phyloP scores from a whole-genome alignment of 352 stramenopile species.

The Globisporangium irregulare region DNA sequence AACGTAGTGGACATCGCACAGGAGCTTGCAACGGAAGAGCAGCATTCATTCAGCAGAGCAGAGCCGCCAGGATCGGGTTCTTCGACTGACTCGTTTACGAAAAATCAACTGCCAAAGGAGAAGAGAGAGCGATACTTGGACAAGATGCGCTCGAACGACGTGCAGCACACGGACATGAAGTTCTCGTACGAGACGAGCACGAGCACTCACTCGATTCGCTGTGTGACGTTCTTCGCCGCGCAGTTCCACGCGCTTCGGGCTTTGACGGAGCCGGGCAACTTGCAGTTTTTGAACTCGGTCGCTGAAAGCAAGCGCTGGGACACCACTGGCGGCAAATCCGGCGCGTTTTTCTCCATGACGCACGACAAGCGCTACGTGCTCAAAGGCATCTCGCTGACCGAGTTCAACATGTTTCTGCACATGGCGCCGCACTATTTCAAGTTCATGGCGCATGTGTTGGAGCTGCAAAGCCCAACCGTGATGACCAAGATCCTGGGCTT shows the following conservation, averaged over 20 bases:
- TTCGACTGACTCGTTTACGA: conserved; percentile 7
- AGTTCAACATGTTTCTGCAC: conserved; percentile 91
- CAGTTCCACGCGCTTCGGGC: conserved; percentile 81
- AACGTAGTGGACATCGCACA: conserved; percentile 46
- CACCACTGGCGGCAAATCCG: conserved; percentile 79
- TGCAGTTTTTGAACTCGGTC: conserved; percentile 81
- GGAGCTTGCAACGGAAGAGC: conserved; percentile 30
- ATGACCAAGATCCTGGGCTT: conserved; percentile 86
- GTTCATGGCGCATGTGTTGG: conserved; percentile 71
- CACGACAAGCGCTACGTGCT: conserved; percentile 84
- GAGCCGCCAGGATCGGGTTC: neutral
- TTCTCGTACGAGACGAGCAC: conserved; percentile 55
- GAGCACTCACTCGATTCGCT: conserved; percentile 60
- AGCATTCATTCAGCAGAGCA: conserved; percentile 9
- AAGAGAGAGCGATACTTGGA: conserved; percentile 59
- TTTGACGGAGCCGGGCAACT: conserved; percentile 60
- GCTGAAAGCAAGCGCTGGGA: conserved; percentile 75
- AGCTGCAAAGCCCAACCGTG: conserved; percentile 52
- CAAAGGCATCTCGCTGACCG: conserved; percentile 81
- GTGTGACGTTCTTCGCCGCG: conserved; percentile 76
- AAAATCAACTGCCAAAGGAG: conserved; percentile 27
- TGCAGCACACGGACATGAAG: conserved; percentile 81
- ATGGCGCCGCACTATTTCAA: conserved; percentile 88
- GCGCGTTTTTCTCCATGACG: conserved; percentile 83
- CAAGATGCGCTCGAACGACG: conserved; percentile 61